These are phyloP conservation scores for Calonectria fujianensis DNA, from an alignment of 2,329 filamentous ascomycete genomes.

Conservation along the genomic window DNA sequence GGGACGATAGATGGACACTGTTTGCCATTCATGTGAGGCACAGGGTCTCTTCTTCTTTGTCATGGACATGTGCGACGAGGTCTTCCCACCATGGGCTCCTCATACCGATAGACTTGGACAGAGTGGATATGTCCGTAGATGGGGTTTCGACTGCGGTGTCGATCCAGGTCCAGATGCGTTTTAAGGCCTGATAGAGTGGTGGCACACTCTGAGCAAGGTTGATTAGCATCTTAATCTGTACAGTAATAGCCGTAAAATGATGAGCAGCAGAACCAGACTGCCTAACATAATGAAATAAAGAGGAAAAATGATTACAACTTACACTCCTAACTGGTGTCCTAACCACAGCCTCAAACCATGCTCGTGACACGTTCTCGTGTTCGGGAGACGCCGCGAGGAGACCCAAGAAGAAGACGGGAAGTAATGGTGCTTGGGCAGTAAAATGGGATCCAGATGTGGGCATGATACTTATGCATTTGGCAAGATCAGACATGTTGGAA, in stretches of 20 bases:
- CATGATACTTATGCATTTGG: slow-evolving; percentile 62
- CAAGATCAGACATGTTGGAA: slow-evolving; percentile 57
- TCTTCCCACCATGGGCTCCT: slow-evolving; percentile 64
- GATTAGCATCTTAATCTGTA: slow-evolving; percentile 50
- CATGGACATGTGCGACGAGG: slow-evolving; percentile 59
- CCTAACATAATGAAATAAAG: slow-evolving; percentile 34
- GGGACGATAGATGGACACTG: slow-evolving; percentile 41
- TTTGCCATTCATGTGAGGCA: slow-evolving; percentile 61
- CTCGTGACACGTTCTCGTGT: slow-evolving; percentile 56
- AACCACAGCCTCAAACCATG: slow-evolving; percentile 63
- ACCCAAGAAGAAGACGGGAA: slow-evolving; percentile 65
- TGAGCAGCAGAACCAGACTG: slow-evolving; percentile 51
- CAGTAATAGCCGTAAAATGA: slow-evolving; percentile 43
- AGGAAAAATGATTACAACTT: slow-evolving; percentile 51
- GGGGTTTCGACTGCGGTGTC: slow-evolving; percentile 52
- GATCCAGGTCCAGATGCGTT: slow-evolving; percentile 62
- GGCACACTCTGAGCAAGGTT: slow-evolving; percentile 61
- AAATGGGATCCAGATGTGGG: slow-evolving; percentile 64
- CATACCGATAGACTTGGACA: slow-evolving; percentile 53
- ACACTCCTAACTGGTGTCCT: slow-evolving; percentile 63
- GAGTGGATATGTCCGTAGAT: slow-evolving; percentile 28
- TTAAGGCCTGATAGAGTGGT: slow-evolving; percentile 59
- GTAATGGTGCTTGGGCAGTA: slow-evolving; percentile 64
- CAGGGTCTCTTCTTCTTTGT: slow-evolving; percentile 59
- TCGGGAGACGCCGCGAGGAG: slow-evolving; percentile 57